Base-by-base conservation (phyloP, 2,329 filamentous ascomycete species). In the Fusarium solani-melongenae region DNA sequence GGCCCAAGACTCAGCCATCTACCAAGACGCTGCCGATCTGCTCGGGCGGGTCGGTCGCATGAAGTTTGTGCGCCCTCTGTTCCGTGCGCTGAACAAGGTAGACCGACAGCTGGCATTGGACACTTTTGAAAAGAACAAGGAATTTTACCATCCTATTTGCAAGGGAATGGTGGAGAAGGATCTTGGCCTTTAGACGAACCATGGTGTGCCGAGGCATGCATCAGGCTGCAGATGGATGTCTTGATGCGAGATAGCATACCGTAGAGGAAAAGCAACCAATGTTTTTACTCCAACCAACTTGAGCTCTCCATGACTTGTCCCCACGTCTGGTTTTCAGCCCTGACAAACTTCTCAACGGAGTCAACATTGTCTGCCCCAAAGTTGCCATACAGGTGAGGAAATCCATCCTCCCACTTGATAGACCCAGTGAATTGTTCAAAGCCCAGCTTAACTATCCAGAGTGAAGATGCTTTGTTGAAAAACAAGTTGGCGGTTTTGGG, bases 121-220 rank as follows among this genome's bases (percentile, higher is more conserved):
- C 81, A 97, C 95, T 0, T 98, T 98, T 83, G 89, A 93, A 84
- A 93, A 92, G 88, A 92, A 98, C 81, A 93, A 89, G 83, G 92
- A 95, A 71, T 98, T 98, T 80, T 99, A 98, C 81, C 96, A 98
- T 80, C 96, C 96, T 3, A 98, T 98, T 77, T 98, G 95, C 81
- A 90, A 90, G 70, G 90, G 87, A 9, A 93, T 97, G 91, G 91
- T 97, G 4, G 93, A 94, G 84, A 98, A 97, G 87, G 93, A 97
- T 82, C 83, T 97, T 38, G 88, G 87, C 38, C 70, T 83, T 41
- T 80, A 79, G 66, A 71, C 39, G 12, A 59, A 36, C 22, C 20
- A 53, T 4, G 20, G 24, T 36, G 51, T 44, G 34, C 41, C 33
- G 33, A 46, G 65, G 27, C 58, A 27, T 20, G 34, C 33, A 31